Base-by-base conservation (phyloP, 257 asterid species). In the Gentiana straminea region DNA sequence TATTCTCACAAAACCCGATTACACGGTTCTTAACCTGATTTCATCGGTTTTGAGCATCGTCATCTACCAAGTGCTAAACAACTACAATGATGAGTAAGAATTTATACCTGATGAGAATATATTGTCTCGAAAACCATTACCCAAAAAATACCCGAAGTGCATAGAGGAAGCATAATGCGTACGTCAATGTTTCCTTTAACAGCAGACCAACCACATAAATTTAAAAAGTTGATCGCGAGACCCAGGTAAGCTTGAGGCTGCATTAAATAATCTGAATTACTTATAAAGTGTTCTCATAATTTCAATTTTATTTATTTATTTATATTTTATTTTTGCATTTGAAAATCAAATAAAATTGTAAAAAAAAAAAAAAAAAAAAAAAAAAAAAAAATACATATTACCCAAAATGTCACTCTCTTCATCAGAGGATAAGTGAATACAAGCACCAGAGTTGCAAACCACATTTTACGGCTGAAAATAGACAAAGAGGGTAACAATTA, bases 191-290 rank as follows among this genome's bases (percentile, higher is more conserved):
- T 82, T 76, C 94, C 94, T 71, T 66, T 76, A 53, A 84, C 69
- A 51, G 96, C 98, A 70, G 89, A 91, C 98, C 98, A 90, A 54
- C 96, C 90, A 52, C 84, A 84, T 64, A 90, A 76, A 60, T 86
- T 87, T 61, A 96, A 94, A 93, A 89, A 84, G 49, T 79, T 90
- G 64, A 83, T 81, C 55, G 93, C 84, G 72, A 90, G 62, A 24
- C 98, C 96, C 33, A 90, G 94, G 70, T 65, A 88, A 57, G 98
- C 98, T 77, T 90, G 98, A 53, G 98, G 96, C 98, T 90, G 94
- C 79, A 77, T 54, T 55, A 60, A 62, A 68, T 44, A 58, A 41
- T 64, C 35, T 51, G 11, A 73, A 13, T 54, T 11, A 24, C 34
- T 37, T n/a, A 36, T 36, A 41, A 13, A 9, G 7, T 39, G 35